These are phyloP conservation scores for Medicago lupulina DNA, from an alignment of 306 rosid species.

Conservation along the genomic window DNA sequence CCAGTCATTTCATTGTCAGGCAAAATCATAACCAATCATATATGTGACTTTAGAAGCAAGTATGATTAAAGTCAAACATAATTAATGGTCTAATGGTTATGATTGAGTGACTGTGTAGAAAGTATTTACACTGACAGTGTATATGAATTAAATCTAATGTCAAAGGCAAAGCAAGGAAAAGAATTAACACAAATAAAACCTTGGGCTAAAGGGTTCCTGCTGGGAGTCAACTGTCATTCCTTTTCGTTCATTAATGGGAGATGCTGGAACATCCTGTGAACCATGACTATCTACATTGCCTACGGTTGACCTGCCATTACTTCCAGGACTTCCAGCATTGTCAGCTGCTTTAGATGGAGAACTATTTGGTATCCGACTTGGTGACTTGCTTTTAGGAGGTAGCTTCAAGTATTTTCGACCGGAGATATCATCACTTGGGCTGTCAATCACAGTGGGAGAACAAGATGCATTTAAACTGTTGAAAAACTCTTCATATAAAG, in stretches of 20 bases:
- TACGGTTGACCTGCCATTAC: constrained; percentile 70
- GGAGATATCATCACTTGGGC: constrained; percentile 61
- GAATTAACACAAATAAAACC: constrained; percentile 56
- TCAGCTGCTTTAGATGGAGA: constrained; percentile 70
- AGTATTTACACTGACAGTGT: neutral
- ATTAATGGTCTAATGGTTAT: neutral
- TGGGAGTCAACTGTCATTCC: constrained; percentile 67
- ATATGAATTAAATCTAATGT: neutral
- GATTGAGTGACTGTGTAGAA: neutral
- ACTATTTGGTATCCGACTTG: constrained; percentile 64
- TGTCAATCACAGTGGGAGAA: constrained; percentile 68
- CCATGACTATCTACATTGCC: constrained; percentile 58
- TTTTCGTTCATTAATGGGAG: constrained; percentile 58
- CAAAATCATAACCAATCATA: neutral
- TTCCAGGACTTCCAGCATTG: constrained; percentile 79
- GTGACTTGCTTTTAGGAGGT: constrained; percentile 98
- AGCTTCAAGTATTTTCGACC: constrained; percentile 77
- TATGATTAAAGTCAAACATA: neutral
- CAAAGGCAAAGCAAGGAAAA: constrained; percentile 41
- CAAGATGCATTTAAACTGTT: constrained; percentile 78
- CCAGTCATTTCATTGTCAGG: neutral
- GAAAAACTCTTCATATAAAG: constrained; percentile 88
- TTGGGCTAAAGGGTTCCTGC: constrained; percentile 81
- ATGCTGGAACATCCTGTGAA: constrained; percentile 63
- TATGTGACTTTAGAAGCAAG: neutral